Base-by-base conservation (phyloP, 306 rosid genomes). In the Argentina anserina region DNA sequence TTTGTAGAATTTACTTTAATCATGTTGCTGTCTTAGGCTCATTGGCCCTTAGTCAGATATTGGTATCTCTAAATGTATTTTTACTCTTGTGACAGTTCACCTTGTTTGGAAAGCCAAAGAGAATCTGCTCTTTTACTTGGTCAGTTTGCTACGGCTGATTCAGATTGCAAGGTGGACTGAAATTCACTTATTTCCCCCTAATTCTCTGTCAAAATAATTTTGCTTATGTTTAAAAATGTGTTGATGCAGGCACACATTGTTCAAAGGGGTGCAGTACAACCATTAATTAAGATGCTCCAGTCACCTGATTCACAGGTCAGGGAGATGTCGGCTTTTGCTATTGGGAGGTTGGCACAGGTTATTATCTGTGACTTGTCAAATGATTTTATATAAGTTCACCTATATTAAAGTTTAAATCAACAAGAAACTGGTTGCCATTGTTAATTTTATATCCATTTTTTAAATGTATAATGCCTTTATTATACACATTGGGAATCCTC, bases 101-200 rank as follows among this genome's bases (percentile, higher is more conserved):
- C 45, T 53, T 89, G 92, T 80, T 56, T 6, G 10, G 96, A 89
- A 69, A 87, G 78, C 78, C 87, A 75, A 78, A 82, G 90, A 78
- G 92, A 89, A 85, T 87, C 96, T 49, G 92, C 92, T 64, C 72
- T 86, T 56, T 79, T 88, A 78, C 50, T 91, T n/a, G 97, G 95
- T 74, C 95, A 91, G 78, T 91, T 91, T 81, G 95, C 92, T 40
- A 49, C 87, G 14, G 76, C 82, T 31, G 92, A 88, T 74, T 79
- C 95, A 39, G 88, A 88, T 46, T 85, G 85, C 89, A 88, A 87
- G 97, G 97, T 88, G 36, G 25, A 17, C 5, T 49, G 18, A 40
- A 13, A 7, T 67, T 67, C 25, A 9, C 33, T 10, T 23, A 17
- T 41, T 71, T 31, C 23, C 39, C 42, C 7, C 29, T 41, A 9